Evolutionary conservation across 2,329 filamentous ascomycete species (phyloP), one percentile per base, ranked within the genome.

Genomic region (Fusarium tjaetaba): DNA sequence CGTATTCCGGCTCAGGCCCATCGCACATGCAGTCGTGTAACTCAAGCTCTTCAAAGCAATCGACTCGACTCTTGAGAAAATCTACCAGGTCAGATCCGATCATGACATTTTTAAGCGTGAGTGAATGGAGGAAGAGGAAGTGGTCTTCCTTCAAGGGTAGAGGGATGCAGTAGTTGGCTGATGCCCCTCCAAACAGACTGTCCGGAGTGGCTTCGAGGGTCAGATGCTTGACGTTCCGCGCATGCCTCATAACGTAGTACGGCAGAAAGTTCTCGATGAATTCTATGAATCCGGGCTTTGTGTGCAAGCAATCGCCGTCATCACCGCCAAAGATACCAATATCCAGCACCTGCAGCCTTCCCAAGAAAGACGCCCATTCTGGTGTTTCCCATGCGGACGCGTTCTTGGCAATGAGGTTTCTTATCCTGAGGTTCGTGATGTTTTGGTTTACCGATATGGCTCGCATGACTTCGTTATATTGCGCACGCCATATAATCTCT

Each of bases 381-480:
- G 7, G 2, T 2, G 34, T 39, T 16, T 56, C 32, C 64, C 64
- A 70, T 4, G 7, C 24, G 0, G 52, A 53, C 2, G 41, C 10
- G 2, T 11, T 11, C 7, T 22, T 68, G 1, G 66, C 45, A 4
- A 63, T 36, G 1, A 70, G 6, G 20, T 53, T 53, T 3, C 14
- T 13, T 13, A 68, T 38, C 7, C 13, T 51, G 5, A 68, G 34
- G 1, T 7, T 26, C 0, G 9, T 45, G 7, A 70, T 58, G 2
- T 26, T 70, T 3, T 16, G 11, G 11, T 68, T 70, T 5, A 5
- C 15, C 4, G 41, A 30, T 4, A 69, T 11, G 13, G 26, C 26
- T 6, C 15, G 26, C 36, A 55, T 63, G 4, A 63, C 18, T 7
- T 68, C 64, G 11, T 30, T 52, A 46, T 52, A 46, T 15, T 70